Percentiles rank a stretch among this genome's conserved stretches.
These are phyloP conservation scores for Candida ascalaphidarum DNA, from an alignment of 805 yeast species.

Conservation along the genomic window DNA sequence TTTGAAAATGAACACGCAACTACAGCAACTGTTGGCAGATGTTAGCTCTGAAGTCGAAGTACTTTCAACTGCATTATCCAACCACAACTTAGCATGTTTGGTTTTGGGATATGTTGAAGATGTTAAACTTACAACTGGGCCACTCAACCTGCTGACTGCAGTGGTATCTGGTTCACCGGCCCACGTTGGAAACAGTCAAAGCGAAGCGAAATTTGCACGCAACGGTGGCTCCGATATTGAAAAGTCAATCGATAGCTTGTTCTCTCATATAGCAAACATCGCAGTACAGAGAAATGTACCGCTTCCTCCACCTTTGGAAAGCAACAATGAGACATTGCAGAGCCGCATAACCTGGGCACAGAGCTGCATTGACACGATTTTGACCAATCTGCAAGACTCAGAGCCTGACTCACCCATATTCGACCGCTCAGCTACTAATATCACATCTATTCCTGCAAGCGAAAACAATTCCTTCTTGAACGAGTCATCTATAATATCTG, in stretches of 20 bases:
- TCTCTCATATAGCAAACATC: conserved; percentile 38
- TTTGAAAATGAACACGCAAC: conserved; percentile 20
- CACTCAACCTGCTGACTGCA: not conserved
- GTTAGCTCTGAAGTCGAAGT: conserved; percentile 19
- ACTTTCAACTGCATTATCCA: conserved; percentile 18
- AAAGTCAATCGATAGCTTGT: conserved; percentile 33
- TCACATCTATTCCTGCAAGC: too few species aligned
- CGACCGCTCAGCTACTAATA: too few species aligned
- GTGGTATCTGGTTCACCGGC: not conserved
- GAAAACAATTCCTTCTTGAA: conserved; percentile 14
- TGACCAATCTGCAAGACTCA: too few species aligned
- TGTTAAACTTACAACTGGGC: conserved; percentile 22
- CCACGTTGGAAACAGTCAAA: not conserved
- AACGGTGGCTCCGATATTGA: conserved; percentile 1
- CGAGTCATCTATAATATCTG: conserved; percentile 20
- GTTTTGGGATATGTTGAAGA: conserved; percentile 42
- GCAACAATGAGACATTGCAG: conserved; percentile 6
- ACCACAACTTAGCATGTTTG: conserved; percentile 37
- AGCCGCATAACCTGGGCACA: conserved; percentile 28
- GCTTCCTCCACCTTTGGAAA: conserved; percentile 22
- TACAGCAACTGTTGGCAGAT: conserved; percentile 21
- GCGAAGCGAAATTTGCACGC: conserved; percentile 1
- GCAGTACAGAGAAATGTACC: conserved; percentile 35
- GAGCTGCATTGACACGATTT: conserved; percentile 29
- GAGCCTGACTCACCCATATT: too few species aligned